These are phyloP conservation scores for Lipomyces chichibuensis DNA, from an alignment of 805 yeast species.

Conservation along the genomic window DNA sequence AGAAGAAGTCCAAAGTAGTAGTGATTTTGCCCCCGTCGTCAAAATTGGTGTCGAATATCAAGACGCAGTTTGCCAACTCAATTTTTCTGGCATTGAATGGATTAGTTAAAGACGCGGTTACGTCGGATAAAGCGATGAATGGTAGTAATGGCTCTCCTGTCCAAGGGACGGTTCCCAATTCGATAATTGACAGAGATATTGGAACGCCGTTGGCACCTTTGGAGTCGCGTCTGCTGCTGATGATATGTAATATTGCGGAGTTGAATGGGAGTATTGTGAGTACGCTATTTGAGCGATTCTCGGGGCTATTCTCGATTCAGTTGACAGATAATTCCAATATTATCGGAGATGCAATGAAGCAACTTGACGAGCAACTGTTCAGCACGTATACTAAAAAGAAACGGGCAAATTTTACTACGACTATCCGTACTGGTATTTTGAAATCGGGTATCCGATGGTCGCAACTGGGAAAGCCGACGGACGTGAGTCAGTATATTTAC, in stretches of 20 bases:
- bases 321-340: conserved; percentile 50
- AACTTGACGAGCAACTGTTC: conserved; percentile 58
- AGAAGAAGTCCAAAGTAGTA: conserved; percentile 23
- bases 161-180: not conserved
- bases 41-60: conserved; percentile 41
- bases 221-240: conserved; percentile 55
- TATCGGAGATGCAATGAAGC: conserved; percentile 51
- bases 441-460: conserved; percentile 51
- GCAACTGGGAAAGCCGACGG: conserved; percentile 39
- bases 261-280: conserved; percentile 55
- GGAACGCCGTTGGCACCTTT: conserved; percentile 40
- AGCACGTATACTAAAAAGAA: conserved; percentile 57
- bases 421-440: conserved; percentile 48
- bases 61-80: conserved; percentile 46
- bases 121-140: conserved; percentile 26
- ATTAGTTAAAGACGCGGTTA: conserved; percentile 41
- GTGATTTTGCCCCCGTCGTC: conserved; percentile 46
- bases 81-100: conserved; percentile 44
- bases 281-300: conserved; percentile 53
- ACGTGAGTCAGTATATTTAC: conserved; percentile 53
- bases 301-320: conserved; percentile 53
- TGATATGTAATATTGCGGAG: conserved; percentile 58
- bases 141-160: not conserved
- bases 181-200: not conserved
- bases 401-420: conserved; percentile 49